Base-by-base conservation (phyloP, 495 filamentous ascomycete species). In the Penicillium soppii region DNA sequence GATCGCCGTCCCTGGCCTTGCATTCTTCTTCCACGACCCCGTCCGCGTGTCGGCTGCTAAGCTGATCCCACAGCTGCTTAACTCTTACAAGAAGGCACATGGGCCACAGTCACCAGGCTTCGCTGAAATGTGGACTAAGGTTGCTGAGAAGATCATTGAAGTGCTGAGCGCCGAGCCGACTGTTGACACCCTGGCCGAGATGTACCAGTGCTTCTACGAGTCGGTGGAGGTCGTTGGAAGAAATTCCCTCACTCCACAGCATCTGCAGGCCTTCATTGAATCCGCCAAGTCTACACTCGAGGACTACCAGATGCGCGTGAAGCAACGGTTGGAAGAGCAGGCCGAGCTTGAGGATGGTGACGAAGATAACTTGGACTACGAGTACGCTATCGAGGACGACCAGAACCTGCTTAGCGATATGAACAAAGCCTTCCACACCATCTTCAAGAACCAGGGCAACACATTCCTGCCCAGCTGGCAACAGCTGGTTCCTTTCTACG, bases 131-230 rank as follows among this genome's bases (percentile, higher is more conserved):
- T 99, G 95, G 95, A 82, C 79, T 50, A 82, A 79, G 52, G 94
- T 95, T 4, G 84, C 95, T 6, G 87, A 87, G 47, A 96, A 95
- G 70, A 77, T 99, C 36, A 83, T 97, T 23, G 95, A 97, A 66
- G 92, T 97, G 3, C 79, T 99, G n/a, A 89, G 82, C 50, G 89
- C 90, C 0, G 95, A 99, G 71, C 92, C 95, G 7, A 91, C 91
- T 0, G 89, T 99, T 38, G 95, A 99, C 57, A 95, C 92, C 0
- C 82, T 99, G 16, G 92, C 95, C 9, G 95, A 97, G 73, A 96
- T 99, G 90, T 99, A 97, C 67, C 92, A 97, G 70, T 97, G 94
- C 79, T 97, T 97, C 77, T 99, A 99, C 68, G 95, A 99, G 69
- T 96, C 89, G 6, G 89, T 99, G 15, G 94, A 97, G 71, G 90